phyloP scores from a whole-genome alignment of 192 early-diverging fungal species.

The Mortierella alpina region DNA sequence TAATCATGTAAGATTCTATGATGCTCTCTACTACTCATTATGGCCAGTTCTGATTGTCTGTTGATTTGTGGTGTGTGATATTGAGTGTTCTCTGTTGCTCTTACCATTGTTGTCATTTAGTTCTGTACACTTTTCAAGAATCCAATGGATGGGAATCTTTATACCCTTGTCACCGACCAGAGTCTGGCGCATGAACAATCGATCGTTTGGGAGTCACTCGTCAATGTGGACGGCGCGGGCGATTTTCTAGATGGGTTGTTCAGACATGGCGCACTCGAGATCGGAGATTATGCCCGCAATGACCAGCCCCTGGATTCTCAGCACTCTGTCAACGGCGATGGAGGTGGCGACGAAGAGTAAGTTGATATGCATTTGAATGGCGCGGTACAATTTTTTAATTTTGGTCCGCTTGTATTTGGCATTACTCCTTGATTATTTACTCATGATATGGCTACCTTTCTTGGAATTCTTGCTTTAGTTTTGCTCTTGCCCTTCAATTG shows the following conservation, averaged over 20 bases:
- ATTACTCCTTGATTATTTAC: neutral
- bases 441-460: neutral
- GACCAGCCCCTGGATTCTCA: slow-evolving; percentile 43
- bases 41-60: neutral
- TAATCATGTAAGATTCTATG: slow-evolving; percentile 75
- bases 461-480: slow-evolving; percentile 30
- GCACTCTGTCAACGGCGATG: slow-evolving; percentile 14
- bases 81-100: slow-evolving; percentile 7
- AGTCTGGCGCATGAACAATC: slow-evolving; percentile 70
- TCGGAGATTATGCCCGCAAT: slow-evolving; percentile 55
- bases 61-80: neutral
- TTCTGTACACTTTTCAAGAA: slow-evolving; percentile 82
- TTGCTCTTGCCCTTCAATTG: slow-evolving; percentile 52
- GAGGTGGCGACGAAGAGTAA: slow-evolving; percentile 61
- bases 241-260: slow-evolving; percentile 74
- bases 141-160: slow-evolving; percentile 59
- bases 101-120: slow-evolving; percentile 32
- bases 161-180: slow-evolving; percentile 77
- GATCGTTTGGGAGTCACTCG: slow-evolving; percentile 80
- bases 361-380: slow-evolving; percentile 2
- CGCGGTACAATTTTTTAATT: neutral
- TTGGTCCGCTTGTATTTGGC: neutral
- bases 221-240: slow-evolving; percentile 67
- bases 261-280: slow-evolving; percentile 32
- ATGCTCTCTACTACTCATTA: neutral